Percentiles rank a stretch among this genome's conserved stretches.
phyloP scores from a whole-genome alignment of 306 rosid genomes.

The Crotalaria pallida region DNA sequence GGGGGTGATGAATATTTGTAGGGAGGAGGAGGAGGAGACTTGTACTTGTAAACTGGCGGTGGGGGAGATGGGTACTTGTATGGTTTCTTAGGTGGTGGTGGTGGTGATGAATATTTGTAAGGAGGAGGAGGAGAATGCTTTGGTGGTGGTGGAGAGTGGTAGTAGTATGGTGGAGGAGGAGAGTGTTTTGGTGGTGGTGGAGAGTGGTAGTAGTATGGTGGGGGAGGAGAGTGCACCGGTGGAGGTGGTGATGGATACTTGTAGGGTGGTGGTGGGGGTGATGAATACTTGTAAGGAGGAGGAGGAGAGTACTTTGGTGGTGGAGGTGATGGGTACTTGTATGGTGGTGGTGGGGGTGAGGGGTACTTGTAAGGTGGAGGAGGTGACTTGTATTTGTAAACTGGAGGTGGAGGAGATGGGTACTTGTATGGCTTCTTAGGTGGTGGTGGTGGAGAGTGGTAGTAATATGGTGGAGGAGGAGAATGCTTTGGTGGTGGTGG shows the following conservation, averaged over 20 bases:
- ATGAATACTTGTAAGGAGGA: background rate
- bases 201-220: background rate
- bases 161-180: constrained; percentile 31
- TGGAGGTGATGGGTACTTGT: constrained; percentile 12
- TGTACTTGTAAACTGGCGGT: background rate
- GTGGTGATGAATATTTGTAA: too few relatives aligned
- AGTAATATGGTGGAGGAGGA: constrained; percentile 27
- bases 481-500: constrained; percentile 15
- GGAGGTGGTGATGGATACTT: constrained; percentile 1
- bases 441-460: constrained; percentile 1
- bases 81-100: background rate
- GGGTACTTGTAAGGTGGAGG: too few relatives aligned
- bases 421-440: background rate
- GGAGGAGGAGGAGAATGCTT: background rate
- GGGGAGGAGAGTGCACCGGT: constrained; percentile 8
- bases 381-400: background rate
- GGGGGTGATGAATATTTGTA: background rate
- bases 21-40: constrained; percentile 7
- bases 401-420: background rate
- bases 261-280: background rate
- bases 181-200: constrained; percentile 7
- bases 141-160: constrained; percentile 14
- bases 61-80: constrained; percentile 14
- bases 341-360: constrained; percentile 8
- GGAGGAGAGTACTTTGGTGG: constrained; percentile 5